Evolutionary conservation across 2,329 filamentous ascomycete species (phyloP).

Genomic region (Aspergillus sp.): DNA sequence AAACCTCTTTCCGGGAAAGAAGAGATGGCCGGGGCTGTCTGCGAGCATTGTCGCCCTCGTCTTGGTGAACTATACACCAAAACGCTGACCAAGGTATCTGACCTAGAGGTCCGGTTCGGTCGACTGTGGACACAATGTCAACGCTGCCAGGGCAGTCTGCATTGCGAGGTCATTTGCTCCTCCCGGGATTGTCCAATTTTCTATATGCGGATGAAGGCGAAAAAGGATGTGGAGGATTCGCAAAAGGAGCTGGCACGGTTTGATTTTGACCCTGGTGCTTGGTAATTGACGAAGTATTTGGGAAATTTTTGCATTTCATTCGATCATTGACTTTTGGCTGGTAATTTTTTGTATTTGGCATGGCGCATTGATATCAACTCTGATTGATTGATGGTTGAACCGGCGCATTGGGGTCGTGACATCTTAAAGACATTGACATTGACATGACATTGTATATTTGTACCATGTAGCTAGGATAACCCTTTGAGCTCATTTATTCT

Average conservation of each 20-base stretch:
- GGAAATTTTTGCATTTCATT: neutral
- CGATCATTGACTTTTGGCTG: neutral
- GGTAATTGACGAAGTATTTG: conserved; percentile 37
- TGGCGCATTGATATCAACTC: neutral
- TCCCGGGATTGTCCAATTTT: conserved; percentile 97
- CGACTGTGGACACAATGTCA: conserved; percentile 97
- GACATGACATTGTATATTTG: neutral
- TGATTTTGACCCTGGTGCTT: conserved; percentile 73
- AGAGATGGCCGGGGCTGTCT: conserved; percentile 80
- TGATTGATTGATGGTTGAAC: neutral
- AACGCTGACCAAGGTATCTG: conserved; percentile 77
- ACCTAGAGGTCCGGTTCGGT: conserved; percentile 87
- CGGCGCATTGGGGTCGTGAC: neutral
- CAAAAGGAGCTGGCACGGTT: conserved; percentile 86
- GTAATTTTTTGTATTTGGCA: neutral
- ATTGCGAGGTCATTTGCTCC: conserved; percentile 96
- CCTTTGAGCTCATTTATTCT: no score
- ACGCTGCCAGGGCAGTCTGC: conserved; percentile 93
- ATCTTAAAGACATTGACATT: neutral
- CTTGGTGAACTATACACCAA: conserved; percentile 92
- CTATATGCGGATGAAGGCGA: conserved; percentile 99
- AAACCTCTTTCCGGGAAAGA: conserved; percentile 77
- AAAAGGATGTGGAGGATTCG: conserved; percentile 95
- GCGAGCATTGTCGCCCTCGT: conserved; percentile 73
- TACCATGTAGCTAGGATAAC: neutral